Conservation (phyloP, 495 filamentous ascomycete genomes). For the Penicillium riverlandense region DNA sequence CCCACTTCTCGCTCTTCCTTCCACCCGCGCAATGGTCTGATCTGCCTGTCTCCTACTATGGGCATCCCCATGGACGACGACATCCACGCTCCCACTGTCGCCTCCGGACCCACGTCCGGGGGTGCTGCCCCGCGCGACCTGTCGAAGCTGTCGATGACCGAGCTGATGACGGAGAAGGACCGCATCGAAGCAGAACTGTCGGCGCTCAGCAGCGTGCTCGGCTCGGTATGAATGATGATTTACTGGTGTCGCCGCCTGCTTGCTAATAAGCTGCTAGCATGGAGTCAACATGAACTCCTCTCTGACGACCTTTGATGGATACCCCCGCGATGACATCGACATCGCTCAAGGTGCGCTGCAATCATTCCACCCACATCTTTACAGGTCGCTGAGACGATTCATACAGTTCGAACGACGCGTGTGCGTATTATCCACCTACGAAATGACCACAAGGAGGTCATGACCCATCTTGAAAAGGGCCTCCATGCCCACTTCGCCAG, state of each 20-base stretch:
- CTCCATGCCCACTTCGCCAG: constrained; percentile 65
- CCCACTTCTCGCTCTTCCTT: neutral
- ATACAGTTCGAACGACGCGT: constrained; percentile 77
- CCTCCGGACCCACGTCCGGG: constrained; percentile 61
- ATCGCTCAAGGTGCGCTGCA: constrained; percentile 75
- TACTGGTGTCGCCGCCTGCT: neutral
- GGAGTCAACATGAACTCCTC: constrained; percentile 86
- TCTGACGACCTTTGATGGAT: constrained; percentile 87
- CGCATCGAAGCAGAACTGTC: constrained; percentile 76
- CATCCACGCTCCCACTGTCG: constrained; percentile 68
- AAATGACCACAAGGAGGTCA: constrained; percentile 90
- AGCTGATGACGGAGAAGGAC: constrained; percentile 69
- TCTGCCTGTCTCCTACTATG: constrained; percentile 21
- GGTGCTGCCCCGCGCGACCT: constrained; percentile 43
- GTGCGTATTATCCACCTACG: constrained; percentile 80
- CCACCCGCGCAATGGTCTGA: neutral
- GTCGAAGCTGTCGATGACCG: constrained; percentile 52
- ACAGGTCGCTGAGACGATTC: constrained; percentile 10
- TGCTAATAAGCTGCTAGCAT: constrained; percentile 50
- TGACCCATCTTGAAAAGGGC: constrained; percentile 70
- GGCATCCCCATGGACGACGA: constrained; percentile 55
- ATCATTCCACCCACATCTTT: neutral
- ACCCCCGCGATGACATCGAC: constrained; percentile 88
- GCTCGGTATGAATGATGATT: constrained; percentile 55
- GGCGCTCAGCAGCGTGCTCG: constrained; percentile 75